Conservation (phyloP, 306 rosid species). For the Ziziphus jujuba region DNA sequence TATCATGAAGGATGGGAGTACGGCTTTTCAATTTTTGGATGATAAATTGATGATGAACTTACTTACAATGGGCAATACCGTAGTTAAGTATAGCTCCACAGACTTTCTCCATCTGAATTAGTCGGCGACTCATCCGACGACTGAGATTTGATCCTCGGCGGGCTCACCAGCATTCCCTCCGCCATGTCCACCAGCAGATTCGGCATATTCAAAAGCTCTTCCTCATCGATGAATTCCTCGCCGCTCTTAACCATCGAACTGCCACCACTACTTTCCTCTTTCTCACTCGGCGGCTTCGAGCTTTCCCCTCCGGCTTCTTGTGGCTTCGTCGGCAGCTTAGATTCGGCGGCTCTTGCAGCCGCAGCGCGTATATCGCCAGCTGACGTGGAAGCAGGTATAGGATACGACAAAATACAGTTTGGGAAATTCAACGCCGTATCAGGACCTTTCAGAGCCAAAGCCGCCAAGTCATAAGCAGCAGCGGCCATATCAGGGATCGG, state of each 20-base stretch:
- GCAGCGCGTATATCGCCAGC: constrained; percentile 69
- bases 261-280: constrained; percentile 1
- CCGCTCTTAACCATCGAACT: neutral
- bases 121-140: constrained; percentile 38
- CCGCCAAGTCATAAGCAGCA: constrained; percentile 93
- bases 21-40: no score
- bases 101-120: constrained; percentile 36
- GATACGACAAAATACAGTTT: constrained; percentile 41
- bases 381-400: constrained; percentile 65
- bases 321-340: constrained; percentile 20
- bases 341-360: constrained; percentile 71
- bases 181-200: constrained; percentile 53
- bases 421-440: constrained; percentile 77
- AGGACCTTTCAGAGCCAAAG: constrained; percentile 75
- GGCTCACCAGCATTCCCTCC: constrained; percentile 55
- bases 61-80: no score
- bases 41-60: no score
- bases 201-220: constrained; percentile 48
- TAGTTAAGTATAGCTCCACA: constrained; percentile 37
- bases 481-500: constrained; percentile 88
- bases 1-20: no score
- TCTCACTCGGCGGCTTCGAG: neutral
- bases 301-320: neutral
- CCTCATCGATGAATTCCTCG: constrained; percentile 43
- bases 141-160: constrained; percentile 38